Conservation (phyloP, 169 alveolate species). For the Babesia ovata region DNA sequence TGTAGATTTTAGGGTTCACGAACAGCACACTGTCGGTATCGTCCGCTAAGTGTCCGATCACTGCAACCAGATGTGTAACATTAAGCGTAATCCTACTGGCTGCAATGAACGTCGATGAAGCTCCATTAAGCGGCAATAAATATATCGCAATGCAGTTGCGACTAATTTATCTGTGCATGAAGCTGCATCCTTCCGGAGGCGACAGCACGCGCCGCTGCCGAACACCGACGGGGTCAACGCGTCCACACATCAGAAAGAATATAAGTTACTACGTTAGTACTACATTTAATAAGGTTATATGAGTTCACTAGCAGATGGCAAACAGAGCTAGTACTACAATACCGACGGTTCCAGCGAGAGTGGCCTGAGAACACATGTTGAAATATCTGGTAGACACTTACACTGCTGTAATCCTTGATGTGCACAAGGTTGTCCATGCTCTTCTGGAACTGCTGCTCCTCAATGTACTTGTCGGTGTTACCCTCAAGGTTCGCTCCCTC, state of each 20-base stretch:
- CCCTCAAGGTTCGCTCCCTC: constrained; percentile 10
- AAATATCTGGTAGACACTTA: background rate
- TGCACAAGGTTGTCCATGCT: background rate
- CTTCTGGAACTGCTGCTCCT: constrained; percentile 19
- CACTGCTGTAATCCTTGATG: constrained; percentile 24
- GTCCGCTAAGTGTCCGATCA: constrained; percentile 51
- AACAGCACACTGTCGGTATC: constrained; percentile 70
- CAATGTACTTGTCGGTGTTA: constrained; percentile 8
- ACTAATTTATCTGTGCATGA: constrained; percentile 3
- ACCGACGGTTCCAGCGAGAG: constrained; percentile 20
- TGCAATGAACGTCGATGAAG: background rate
- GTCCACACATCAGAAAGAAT: background rate
- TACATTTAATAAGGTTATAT: background rate
- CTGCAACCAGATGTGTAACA: constrained; percentile 31
- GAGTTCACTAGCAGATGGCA: background rate
- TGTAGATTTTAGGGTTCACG: constrained; percentile 59
- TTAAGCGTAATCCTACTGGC: constrained; percentile 3
- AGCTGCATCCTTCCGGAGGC: constrained; percentile 9
- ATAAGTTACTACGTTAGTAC: no score
- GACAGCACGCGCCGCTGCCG: constrained; percentile 31
- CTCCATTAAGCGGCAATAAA: background rate
- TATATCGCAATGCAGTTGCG: background rate
- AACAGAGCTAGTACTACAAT: background rate
- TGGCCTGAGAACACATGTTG: constrained; percentile 3
- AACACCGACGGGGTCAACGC: background rate